Evolutionary conservation across 2,329 filamentous ascomycete genomes (phyloP).

Genomic region (Mycosphaerella sp.): DNA sequence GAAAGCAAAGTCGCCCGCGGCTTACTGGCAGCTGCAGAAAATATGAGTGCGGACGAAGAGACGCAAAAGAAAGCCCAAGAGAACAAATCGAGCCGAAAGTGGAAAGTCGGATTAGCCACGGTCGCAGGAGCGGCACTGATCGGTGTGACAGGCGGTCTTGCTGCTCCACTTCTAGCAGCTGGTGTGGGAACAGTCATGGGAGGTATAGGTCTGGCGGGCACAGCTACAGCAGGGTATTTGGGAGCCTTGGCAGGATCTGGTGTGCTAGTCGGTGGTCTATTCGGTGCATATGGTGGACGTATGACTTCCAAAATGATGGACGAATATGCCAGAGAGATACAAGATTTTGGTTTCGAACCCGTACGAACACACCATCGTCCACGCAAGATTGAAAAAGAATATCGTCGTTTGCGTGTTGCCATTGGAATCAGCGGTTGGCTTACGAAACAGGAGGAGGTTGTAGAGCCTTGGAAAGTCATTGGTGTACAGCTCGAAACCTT

Average conservation of each 20-base stretch:
- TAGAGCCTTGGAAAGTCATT: constrained; percentile 71
- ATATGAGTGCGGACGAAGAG: constrained; percentile 71
- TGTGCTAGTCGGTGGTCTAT: constrained; percentile 74
- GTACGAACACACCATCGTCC: constrained; percentile 55
- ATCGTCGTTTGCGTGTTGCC: constrained; percentile 61
- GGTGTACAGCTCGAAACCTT: constrained; percentile 71
- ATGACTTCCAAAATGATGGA: constrained; percentile 86
- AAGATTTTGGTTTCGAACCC: constrained; percentile 82
- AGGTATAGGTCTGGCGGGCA: constrained; percentile 38
- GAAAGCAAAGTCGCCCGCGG: constrained; percentile 67
- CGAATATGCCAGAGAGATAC: constrained; percentile 75
- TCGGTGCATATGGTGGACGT: constrained; percentile 81
- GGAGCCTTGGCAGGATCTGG: constrained; percentile 74
- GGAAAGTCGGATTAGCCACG: constrained; percentile 80
- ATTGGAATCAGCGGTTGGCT: constrained; percentile 81
- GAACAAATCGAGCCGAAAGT: constrained; percentile 58
- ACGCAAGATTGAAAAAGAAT: constrained; percentile 47
- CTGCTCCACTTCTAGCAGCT: constrained; percentile 68
- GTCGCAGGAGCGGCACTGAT: constrained; percentile 84
- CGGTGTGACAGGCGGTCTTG: constrained; percentile 72
- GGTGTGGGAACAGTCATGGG: constrained; percentile 63
- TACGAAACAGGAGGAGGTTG: constrained; percentile 63
- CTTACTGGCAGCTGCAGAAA: constrained; percentile 67
- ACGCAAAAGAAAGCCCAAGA: constrained; percentile 65
- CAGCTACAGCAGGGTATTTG: constrained; percentile 69